Base-by-base conservation (phyloP, 768 basidiomycete genomes). In the Hydnomerulius pinastri region DNA sequence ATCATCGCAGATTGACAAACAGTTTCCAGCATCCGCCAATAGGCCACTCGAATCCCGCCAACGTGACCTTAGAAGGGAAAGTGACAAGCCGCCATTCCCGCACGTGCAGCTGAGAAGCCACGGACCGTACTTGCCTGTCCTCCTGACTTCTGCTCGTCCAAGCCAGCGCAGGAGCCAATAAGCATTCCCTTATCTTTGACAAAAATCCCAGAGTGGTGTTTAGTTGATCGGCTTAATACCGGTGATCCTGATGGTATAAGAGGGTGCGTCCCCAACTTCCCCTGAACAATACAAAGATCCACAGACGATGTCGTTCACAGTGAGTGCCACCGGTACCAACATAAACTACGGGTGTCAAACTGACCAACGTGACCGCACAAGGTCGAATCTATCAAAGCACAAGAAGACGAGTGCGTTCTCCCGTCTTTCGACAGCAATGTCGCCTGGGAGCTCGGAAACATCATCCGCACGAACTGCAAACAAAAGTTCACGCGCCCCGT, bases 361-460 rank as follows among this genome's bases (percentile, higher is more conserved):
- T n/a, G 5, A 10, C 23, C 15, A 20, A 21, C 20, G 6, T 5
- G 12, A 4, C 6, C 27, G 28, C 15, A 10, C 23, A 29, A 63
- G 58, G n/a, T 67, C 38, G 55, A 58, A 25, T 41, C 48, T 4
- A 36, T 69, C 44, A 47, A 46, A 24, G 48, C 61, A 4, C 48
- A 70, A 39, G 70, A 71, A 35, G 40, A 57, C 8, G 50, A 55
- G 9, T 61, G 67, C 33, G 39, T 57, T 1, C 67, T 71, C 51
- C 54, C 51, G 1, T 20, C 58, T 0, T 71, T 71, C 52, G 60
- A 68, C 42, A 60, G 62, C 21, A 55, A 64, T 41, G 68, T 69
- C 37, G 70, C 70, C 1, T 71, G 70, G 65, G 63, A 62, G 24
- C 41, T 71, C 21, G 70, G 70, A 12, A 55, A 47, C 25, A 48